Evolutionary conservation across 2,329 filamentous ascomycete species (phyloP), one percentile per base, ranked within the genome.

Genomic region (Reticulascus tulasneorum): DNA sequence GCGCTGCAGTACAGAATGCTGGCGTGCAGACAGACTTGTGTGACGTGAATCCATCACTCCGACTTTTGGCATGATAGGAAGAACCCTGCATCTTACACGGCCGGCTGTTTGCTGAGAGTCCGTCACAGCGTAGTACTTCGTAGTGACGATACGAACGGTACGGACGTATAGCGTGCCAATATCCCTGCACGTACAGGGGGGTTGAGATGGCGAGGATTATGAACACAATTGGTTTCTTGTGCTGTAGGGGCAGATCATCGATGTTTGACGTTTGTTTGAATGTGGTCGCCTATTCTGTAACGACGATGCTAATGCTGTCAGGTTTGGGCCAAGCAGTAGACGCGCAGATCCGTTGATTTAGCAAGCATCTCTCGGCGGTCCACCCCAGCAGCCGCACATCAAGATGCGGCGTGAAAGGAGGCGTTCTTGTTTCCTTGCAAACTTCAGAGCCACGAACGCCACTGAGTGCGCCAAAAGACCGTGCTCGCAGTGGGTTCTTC

Each of bases 371-470:
- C 30, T 25, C 37, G 16, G 27, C 37, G 37, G 29, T 21, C 38
- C 28, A n/a, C n/a, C n/a, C n/a, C n/a, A n/a, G 17, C 16, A 35
- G 40, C 31, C 21, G 42, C 38, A 44, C 15, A 41, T 44, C 41
- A 46, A 46, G 40, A 44, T 46, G 43, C 43, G 43, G 43, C 43
- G 37, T 16, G 30, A 28, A 21, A 33, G 29, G 36, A 38, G 39
- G 42, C 38, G 38, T 38, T 39, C 42, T 33, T 38, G 39, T 29
- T 40, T 32, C 23, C 28, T 25, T 27, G 37, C 24, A 27, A 24
- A 9, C n/a, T n/a, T n/a, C 33, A 19, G 33, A 41, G 38, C 23
- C 31, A 30, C 29, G 29, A 43, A 23, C 40, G 40, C 40, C 40
- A 41, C 40, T 12, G 24, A 32, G 32, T 18, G 18, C 38, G 29